Base-by-base conservation (phyloP, 2,329 filamentous ascomycete species). In the Fusarium sp. region DNA sequence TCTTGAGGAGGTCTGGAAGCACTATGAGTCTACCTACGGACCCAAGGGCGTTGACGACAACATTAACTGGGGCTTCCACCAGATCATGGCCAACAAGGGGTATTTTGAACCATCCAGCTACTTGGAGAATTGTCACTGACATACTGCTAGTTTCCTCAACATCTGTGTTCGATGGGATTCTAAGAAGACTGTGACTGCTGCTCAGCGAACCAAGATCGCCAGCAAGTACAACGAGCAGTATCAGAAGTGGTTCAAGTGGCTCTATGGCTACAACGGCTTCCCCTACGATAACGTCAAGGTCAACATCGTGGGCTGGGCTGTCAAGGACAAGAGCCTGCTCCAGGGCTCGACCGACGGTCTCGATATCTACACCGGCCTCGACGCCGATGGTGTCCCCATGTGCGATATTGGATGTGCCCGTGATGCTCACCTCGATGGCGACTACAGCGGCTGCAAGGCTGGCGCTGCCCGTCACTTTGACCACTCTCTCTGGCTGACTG, bases 81-180 rank as follows among this genome's bases (percentile, higher is more conserved):
- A 80, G 65, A 66, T 82, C 50, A 79, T 81, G 33, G 79, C 77
- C 31, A 76, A 74, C 56, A 72, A 78, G 16, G 78, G 84, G 67
- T 83, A 80, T 61, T 56, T n/a, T 83, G 16, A 50, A 24, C 20
- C 6, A 7, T 5, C 9, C 1, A n/a, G 13, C 2, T 14, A 10
- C 13, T 33, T 37, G 4, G 9, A 3, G 14, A 37, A 7, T 13
- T 1, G 20, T 24, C 13, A n/a, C 31, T 41, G 6, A 64, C 37
- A 2, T 8, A 20, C 35, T 11, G 1, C 6, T 27, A 75, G 72
- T 9, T 58, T 59, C 24, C 68, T 77, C 7, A 77, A 77, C 64
- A 76, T 77, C 20, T 86, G 84, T 64, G 84, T 86, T 6, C 82
- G 85, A 57, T 86, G 85, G 85, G 84, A 86, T 41, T 84, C 82